Base-by-base conservation (phyloP, 495 filamentous ascomycete genomes). In the Pseudevernia furfuracea region DNA sequence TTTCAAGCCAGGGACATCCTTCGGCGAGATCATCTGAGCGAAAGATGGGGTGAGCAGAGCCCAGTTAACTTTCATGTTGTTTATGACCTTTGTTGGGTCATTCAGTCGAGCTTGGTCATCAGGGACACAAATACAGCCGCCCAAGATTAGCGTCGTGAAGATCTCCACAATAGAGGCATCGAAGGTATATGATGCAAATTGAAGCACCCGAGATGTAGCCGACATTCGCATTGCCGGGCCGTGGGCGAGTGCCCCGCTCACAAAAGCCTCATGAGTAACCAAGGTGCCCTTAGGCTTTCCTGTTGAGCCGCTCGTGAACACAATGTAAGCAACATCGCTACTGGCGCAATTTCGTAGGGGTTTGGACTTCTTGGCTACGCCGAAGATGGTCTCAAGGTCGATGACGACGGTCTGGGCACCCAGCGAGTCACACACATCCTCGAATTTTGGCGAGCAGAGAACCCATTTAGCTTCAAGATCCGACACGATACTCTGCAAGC, bases 251-350 rank as follows among this genome's bases (percentile, higher is more conserved):
- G 72, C 68, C 21, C 70, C 68, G 36, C 60, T 69, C 44, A 58
- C 37, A 34, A 69, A 64, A 37, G 92, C 89, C 15, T 78, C 73
- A 76, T 96, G 92, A 34, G 89, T 88, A 39, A 96, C 76, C 0
- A 79, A 78, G 3, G 96, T 92, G 0, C 92, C 92, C 76, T 96
- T 96, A 3, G 92, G 92, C 6, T 82, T 82, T n/a, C 92, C 92
- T 0, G 91, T 96, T 9, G 89, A 91, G 17, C 92, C 92, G 19
- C 87, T 91, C 1, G 92, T 96, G 69, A 96, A 96, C 84, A 96
- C 89, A 52, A 96, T 82, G 74, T 96, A 96, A 23, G 91, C 92
- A 10, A 90, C 69, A 67, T 89, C 80, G 3, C 67, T 68, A 30
- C 69, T 55, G 3, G 59, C 28, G 25, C 59, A 61, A 2, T 59